These are phyloP conservation scores for Fomitopsis serialis DNA, from an alignment of 768 basidiomycete genomes.

Conservation along the genomic window DNA sequence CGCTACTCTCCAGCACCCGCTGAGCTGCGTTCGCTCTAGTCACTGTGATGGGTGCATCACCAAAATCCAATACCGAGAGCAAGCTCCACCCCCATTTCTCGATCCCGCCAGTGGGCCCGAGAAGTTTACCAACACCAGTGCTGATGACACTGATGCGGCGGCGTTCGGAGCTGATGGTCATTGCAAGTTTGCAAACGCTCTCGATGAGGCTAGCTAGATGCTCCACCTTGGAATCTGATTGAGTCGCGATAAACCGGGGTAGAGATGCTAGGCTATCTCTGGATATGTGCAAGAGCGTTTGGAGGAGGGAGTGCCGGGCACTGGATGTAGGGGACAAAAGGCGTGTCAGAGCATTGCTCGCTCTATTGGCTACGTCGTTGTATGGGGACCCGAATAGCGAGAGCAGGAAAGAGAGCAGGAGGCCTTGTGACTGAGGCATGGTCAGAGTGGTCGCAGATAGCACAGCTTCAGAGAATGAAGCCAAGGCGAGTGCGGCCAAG, in stretches of 20 bases:
- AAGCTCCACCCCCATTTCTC: constrained; percentile 92
- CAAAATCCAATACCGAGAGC: constrained; percentile 75
- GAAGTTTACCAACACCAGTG: constrained; percentile 49
- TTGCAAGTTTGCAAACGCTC: constrained; percentile 57
- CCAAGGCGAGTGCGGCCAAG: constrained; percentile 58
- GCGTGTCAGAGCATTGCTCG: constrained; percentile 40
- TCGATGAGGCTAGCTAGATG: constrained; percentile 64
- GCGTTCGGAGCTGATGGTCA: background rate
- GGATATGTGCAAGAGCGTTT: constrained; percentile 57
- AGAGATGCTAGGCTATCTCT: constrained; percentile 61
- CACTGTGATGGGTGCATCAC: constrained; percentile 43
- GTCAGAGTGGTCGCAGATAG: constrained; percentile 54
- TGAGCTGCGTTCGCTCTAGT: constrained; percentile 45
- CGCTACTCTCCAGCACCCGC: constrained; percentile 49
- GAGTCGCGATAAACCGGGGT: constrained; percentile 65
- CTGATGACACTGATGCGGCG: constrained; percentile 38
- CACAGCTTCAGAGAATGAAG: constrained; percentile 47
- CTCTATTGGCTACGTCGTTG: constrained; percentile 43
- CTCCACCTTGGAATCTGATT: constrained; percentile 69
- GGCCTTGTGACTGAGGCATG: constrained; percentile 60
- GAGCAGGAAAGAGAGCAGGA: constrained; percentile 69
- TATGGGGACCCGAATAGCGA: constrained; percentile 61
- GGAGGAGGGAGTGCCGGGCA: constrained; percentile 41
- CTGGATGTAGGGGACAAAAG: constrained; percentile 40
- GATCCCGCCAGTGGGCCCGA: constrained; percentile 79